Conservation (phyloP, 1,284 basidiomycete genomes). For the Leccinum huronense region DNA sequence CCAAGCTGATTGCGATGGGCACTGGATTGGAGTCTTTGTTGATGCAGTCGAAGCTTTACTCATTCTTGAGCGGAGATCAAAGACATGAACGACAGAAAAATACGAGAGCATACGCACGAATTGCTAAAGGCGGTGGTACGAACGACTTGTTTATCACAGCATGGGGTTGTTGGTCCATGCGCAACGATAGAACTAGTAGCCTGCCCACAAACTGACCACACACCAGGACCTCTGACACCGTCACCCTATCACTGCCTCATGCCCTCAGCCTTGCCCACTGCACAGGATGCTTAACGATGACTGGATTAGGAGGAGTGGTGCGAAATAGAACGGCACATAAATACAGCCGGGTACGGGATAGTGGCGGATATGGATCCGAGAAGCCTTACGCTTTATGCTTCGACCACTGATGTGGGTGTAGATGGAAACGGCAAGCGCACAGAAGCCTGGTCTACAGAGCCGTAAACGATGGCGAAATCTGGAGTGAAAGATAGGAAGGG, state of each 20-base stretch:
- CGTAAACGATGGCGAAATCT: background rate
- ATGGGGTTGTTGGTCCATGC: too few relatives aligned
- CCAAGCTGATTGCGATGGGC: conserved; percentile 79
- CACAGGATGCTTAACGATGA: background rate
- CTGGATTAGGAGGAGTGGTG: background rate
- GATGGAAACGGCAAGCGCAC: background rate
- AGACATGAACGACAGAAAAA: too few relatives aligned
- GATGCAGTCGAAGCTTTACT: conserved; percentile 38
- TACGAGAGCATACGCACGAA: too few relatives aligned
- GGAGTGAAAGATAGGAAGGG: background rate
- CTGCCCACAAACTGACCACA: too few relatives aligned
- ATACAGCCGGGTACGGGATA: background rate
- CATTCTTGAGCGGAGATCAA: too few relatives aligned
- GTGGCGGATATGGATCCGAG: background rate
- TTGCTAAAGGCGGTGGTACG: conserved; percentile 35
- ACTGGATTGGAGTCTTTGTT: conserved; percentile 66
- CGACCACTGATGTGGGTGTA: background rate
- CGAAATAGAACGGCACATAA: background rate
- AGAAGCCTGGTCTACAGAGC: background rate
- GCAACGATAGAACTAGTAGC: too few relatives aligned
- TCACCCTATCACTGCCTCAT: too few relatives aligned
- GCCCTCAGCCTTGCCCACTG: too few relatives aligned
- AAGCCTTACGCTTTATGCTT: background rate
- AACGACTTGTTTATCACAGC: conserved; percentile 52
- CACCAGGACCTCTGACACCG: too few relatives aligned